Evolutionary conservation across 192 early-diverging fungal species (phyloP).

Genomic region (Cetraspora pellucida): DNA sequence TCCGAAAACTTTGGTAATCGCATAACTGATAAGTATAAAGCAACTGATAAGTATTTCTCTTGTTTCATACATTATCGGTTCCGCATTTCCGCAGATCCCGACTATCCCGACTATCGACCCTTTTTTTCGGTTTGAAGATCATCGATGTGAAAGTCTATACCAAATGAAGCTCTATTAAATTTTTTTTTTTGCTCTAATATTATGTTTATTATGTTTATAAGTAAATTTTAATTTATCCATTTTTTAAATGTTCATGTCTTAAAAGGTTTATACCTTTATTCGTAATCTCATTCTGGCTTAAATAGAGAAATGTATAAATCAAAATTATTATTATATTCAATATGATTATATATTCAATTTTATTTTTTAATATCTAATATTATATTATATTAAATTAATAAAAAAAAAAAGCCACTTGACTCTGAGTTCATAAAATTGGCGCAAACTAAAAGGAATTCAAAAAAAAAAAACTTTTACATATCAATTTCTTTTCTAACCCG

Average conservation of each 20-base stretch:
- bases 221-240: background rate
- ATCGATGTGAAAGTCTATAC: background rate
- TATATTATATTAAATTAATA: no score
- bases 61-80: background rate
- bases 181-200: background rate
- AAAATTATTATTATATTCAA: background rate
- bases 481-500: background rate
- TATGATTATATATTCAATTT: no score
- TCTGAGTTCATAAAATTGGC: background rate
- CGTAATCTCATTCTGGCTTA: constrained; percentile 21
- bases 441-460: background rate
- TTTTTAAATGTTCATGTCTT: background rate
- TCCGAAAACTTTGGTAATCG: no score
- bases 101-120: background rate
- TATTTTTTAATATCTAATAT: no score
- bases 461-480: background rate
- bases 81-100: background rate
- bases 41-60: background rate
- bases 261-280: constrained; percentile 11
- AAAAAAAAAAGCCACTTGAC: background rate
- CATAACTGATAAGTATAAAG: background rate
- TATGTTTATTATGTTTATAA: background rate
- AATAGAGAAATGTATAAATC: background rate
- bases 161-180: constrained; percentile 17
- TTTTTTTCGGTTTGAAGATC: background rate